These are phyloP conservation scores for Syzygium aromaticum DNA, from an alignment of 345 rosid genomes.

Conservation along the genomic window DNA sequence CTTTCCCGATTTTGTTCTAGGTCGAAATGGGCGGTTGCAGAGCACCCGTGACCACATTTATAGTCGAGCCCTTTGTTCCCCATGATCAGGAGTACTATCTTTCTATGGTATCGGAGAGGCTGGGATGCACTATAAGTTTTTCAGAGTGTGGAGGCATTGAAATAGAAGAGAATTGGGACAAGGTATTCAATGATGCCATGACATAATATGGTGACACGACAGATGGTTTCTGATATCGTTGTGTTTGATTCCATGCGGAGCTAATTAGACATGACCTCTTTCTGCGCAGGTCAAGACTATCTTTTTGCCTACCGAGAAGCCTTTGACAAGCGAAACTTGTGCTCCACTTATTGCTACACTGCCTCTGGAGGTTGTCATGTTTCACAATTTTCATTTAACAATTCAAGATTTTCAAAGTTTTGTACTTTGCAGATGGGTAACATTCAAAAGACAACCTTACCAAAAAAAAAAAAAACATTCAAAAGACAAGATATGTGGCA, in stretches of 20 bases:
- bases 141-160: slow-evolving; percentile 98
- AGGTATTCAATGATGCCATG: slow-evolving; percentile 25
- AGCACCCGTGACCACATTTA: slow-evolving; percentile 89
- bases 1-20: slow-evolving; percentile 14
- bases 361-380: slow-evolving; percentile 68
- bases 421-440: background rate
- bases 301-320: slow-evolving; percentile 65
- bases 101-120: slow-evolving; percentile 84
- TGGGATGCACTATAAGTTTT: slow-evolving; percentile 77
- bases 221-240: background rate
- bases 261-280: background rate
- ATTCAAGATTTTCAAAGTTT: background rate
- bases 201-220: background rate
- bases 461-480: too few relatives aligned
- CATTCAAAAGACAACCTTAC: background rate
- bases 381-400: background rate
- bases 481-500: background rate
- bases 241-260: background rate
- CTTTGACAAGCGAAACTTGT: slow-evolving; percentile 59
- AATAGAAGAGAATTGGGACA: slow-evolving; percentile 98
- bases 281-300: slow-evolving; percentile 67
- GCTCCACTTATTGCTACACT: slow-evolving; percentile 97
- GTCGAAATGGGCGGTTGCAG: slow-evolving; percentile 93
- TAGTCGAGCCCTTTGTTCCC: slow-evolving; percentile 91
- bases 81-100: slow-evolving; percentile 86